Conservation (phyloP, 1,284 basidiomycete genomes). For the Ustilago trichophora region DNA sequence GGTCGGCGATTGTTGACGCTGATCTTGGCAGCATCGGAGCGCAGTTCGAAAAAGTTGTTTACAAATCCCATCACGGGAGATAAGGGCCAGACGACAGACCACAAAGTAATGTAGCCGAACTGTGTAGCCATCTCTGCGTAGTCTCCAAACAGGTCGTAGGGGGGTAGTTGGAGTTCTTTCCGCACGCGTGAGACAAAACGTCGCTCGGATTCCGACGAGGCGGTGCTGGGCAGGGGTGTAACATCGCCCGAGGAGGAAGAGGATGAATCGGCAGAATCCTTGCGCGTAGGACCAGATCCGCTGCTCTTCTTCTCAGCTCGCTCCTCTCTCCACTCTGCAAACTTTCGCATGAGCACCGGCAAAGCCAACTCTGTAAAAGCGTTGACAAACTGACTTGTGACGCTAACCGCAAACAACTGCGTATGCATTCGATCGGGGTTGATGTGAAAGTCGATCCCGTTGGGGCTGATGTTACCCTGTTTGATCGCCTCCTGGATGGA, state of each 20-base stretch:
- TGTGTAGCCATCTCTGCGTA: slow-evolving; percentile 93
- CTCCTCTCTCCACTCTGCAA: slow-evolving; percentile 45
- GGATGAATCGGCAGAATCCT: slow-evolving; percentile 7
- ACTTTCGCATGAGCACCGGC: slow-evolving; percentile 71
- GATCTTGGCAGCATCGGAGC: slow-evolving; percentile 95
- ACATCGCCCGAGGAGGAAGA: slow-evolving; percentile 18
- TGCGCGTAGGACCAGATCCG: neutral
- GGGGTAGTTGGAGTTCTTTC: slow-evolving; percentile 79
- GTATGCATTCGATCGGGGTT: slow-evolving; percentile 77
- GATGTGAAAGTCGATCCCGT: slow-evolving; percentile 65
- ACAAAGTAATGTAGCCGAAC: slow-evolving; percentile 83
- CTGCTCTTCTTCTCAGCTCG: slow-evolving; percentile 13
- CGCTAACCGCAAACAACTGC: slow-evolving; percentile 93
- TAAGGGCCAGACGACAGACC: slow-evolving; percentile 94
- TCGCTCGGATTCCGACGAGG: slow-evolving; percentile 70
- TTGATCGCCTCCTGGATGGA: slow-evolving; percentile 46
- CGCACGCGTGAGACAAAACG: slow-evolving; percentile 80
- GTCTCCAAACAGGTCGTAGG: slow-evolving; percentile 75
- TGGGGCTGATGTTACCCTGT: slow-evolving; percentile 44
- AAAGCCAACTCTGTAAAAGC: slow-evolving; percentile 84
- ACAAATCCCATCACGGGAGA: slow-evolving; percentile 70
- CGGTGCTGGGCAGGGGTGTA: slow-evolving; percentile 7
- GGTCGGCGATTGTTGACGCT: slow-evolving; percentile 84
- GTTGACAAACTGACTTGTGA: slow-evolving; percentile 89
- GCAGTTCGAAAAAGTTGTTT: slow-evolving; percentile 90